A percentile compares a stretch with the other conserved stretches of the same genome.
These are phyloP conservation scores for Globisporangium radiosum DNA, from an alignment of 352 stramenopile genomes.

Conservation along the genomic window DNA sequence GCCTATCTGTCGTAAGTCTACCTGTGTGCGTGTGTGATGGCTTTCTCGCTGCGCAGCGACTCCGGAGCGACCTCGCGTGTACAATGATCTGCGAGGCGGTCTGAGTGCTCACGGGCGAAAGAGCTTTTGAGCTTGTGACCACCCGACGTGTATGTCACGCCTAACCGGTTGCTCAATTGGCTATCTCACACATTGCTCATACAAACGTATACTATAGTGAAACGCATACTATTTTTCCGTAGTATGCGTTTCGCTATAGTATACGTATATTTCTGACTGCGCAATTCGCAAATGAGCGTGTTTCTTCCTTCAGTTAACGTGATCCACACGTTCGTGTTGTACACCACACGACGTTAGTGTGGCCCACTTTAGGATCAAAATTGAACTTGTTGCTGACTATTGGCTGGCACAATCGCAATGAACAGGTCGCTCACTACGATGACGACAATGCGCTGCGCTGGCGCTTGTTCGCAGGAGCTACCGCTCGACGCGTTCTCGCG, in stretches of 20 bases:
- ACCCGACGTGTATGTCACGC: no score
- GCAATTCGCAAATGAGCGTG: no score
- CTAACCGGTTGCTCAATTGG: no score
- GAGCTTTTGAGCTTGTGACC: no score
- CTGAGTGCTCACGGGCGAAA: no score
- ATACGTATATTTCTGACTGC: neutral
- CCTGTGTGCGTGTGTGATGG: no score
- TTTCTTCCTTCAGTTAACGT: no score
- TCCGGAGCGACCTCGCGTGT: no score
- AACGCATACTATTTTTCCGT: neutral
- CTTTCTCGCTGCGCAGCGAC: no score
- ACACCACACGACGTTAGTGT: no score
- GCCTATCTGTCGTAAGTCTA: neutral
- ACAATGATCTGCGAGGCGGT: no score
- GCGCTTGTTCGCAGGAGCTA: conserved; percentile 20
- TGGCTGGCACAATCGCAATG: neutral
- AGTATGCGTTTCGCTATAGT: neutral
- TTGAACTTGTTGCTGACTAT: neutral
- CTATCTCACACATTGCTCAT: neutral
- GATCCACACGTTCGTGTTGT: no score
- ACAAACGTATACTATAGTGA: neutral
- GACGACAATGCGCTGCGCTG: neutral
- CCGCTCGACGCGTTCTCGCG: conserved; percentile 27
- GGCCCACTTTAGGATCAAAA: neutral
- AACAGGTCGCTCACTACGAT: neutral